Percentiles rank a stretch among this genome's conserved stretches.
Conservation (phyloP, 768 basidiomycete species). For the Saitozyma sp. region DNA sequence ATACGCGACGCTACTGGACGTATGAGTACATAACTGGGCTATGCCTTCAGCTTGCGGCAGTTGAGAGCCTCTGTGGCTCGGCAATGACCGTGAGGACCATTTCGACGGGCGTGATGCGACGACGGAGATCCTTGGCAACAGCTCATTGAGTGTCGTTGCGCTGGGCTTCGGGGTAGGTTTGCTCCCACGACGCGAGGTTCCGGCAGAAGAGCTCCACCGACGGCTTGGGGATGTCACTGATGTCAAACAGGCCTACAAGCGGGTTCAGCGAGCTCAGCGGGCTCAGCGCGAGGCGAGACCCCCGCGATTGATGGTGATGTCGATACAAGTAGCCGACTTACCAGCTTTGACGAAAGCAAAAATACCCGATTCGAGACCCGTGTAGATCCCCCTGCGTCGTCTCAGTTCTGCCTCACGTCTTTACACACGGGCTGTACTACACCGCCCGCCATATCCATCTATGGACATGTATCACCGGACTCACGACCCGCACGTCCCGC, state of each 20-base stretch:
- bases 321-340: background rate
- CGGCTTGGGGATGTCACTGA: conserved; percentile 10
- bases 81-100: no score
- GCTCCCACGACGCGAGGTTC: conserved; percentile 26
- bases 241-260: conserved; percentile 15
- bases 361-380: conserved; percentile 3
- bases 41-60: no score
- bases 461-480: background rate
- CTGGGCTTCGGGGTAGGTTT: conserved; percentile 7
- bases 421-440: no score
- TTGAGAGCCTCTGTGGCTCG: no score
- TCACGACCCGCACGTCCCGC: conserved; percentile 23
- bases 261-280: background rate
- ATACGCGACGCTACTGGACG: no score
- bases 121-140: no score
- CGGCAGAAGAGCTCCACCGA: conserved; percentile 12
- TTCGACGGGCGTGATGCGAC: no score
- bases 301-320: background rate
- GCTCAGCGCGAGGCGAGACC: background rate
- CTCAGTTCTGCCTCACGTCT: background rate
- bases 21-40: no score
- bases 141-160: conserved; percentile 8
- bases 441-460: background rate
- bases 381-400: conserved; percentile 8
- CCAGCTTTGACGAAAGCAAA: conserved; percentile 12